Evolutionary conservation across 441 rosid species (phyloP).

Genomic region (Pelargonium cotyledonis): DNA sequence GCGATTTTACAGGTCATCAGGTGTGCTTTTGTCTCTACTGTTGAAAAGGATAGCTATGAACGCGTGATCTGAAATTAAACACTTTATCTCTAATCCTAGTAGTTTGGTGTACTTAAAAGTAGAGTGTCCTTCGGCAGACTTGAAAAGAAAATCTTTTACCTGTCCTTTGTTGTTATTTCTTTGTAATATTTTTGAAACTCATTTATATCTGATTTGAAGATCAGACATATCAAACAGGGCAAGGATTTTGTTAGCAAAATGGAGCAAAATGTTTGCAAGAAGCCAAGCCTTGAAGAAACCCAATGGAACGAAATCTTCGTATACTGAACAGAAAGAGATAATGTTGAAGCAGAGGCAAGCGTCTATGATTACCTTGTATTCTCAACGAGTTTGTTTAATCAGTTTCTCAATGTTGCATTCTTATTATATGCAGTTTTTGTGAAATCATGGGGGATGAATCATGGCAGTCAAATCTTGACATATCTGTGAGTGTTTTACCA

Average conservation of each 20-base stretch:
- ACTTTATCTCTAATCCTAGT: background rate
- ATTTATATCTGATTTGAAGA: conserved; percentile 90
- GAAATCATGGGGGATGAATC: conserved; percentile 74
- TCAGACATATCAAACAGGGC: conserved; percentile 99
- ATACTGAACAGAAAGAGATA: conserved; percentile 61
- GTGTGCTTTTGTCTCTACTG: conserved; percentile 39
- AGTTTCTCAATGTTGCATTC: conserved; percentile 28
- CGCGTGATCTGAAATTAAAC: background rate
- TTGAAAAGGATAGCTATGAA: background rate
- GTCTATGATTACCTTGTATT: conserved; percentile 16
- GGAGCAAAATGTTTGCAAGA: conserved; percentile 88
- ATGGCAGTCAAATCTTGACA: conserved; percentile 40
- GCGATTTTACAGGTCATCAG: conserved; percentile 75
- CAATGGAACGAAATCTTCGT: conserved; percentile 49
- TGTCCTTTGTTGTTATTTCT: conserved; percentile 10
- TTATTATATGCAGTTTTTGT: conserved; percentile 55
- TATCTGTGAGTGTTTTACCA: conserved; percentile 44
- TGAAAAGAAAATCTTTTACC: background rate
- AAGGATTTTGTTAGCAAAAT: conserved; percentile 70
- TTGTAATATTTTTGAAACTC: conserved; percentile 50
- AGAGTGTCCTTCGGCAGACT: background rate
- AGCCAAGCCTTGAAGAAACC: conserved; percentile 64
- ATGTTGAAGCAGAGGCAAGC: conserved; percentile 79
- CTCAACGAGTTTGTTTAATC: conserved; percentile 12
- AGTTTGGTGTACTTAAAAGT: conserved; percentile 1